phyloP scores from a whole-genome alignment of 1,284 basidiomycete genomes.

The Vanrija sp. region DNA sequence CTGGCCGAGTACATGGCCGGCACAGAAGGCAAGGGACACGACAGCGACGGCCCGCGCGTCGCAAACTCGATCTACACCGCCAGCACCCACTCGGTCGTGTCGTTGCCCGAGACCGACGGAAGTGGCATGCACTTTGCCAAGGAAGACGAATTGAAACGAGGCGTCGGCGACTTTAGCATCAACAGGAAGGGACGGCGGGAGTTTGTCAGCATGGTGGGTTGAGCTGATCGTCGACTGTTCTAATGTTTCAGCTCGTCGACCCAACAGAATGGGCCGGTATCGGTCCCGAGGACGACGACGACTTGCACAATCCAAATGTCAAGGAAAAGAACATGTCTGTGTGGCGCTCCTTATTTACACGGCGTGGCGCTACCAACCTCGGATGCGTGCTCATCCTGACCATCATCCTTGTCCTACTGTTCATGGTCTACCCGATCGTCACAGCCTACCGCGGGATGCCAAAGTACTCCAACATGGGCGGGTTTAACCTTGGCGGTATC shows the following conservation, averaged over 20 bases:
- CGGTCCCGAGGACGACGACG: slow-evolving; percentile 46
- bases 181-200: slow-evolving; percentile 2
- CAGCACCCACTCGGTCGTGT: no score
- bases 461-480: slow-evolving; percentile 18
- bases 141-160: not conserved
- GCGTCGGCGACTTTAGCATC: slow-evolving; percentile 3
- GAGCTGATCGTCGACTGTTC: not conserved
- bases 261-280: slow-evolving; percentile 29
- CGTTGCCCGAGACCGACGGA: not conserved
- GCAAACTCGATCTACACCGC: no score
- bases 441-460: slow-evolving; percentile 49
- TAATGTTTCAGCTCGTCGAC: slow-evolving; percentile 17
- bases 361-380: slow-evolving; percentile 10
- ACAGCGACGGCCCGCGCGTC: not conserved
- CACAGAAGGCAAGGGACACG: not conserved
- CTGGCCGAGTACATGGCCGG: not conserved
- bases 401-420: slow-evolving; percentile 52
- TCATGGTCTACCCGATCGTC: slow-evolving; percentile 76
- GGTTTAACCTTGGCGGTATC: slow-evolving; percentile 71
- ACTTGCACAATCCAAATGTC: slow-evolving; percentile 42
- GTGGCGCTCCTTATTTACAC: slow-evolving; percentile 3
- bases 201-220: slow-evolving; percentile 6
- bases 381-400: slow-evolving; percentile 57
- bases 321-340: slow-evolving; percentile 13
- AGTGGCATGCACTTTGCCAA: not conserved